Conservation (phyloP, 352 stramenopile genomes). For the Globisporangium carolinianum region DNA sequence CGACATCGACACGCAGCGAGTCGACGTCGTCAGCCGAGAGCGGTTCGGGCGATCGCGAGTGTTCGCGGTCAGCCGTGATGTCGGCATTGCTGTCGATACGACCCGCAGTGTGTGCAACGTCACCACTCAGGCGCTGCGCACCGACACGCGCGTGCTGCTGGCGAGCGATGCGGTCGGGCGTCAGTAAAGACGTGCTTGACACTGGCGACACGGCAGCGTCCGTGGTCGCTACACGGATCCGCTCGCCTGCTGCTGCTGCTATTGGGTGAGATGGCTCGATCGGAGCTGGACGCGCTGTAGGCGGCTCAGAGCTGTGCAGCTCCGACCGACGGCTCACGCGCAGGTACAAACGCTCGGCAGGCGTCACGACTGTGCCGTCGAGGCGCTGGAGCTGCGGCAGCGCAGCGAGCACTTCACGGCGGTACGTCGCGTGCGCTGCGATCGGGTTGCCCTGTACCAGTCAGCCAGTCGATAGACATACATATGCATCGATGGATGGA, state of each 20-base stretch:
- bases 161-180: slow-evolving; percentile 4
- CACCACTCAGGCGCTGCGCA: background rate
- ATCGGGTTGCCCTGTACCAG: slow-evolving; percentile 48
- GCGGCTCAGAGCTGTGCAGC: slow-evolving; percentile 9
- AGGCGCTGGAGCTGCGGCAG: slow-evolving; percentile 46
- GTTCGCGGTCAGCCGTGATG: no score
- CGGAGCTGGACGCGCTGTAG: background rate
- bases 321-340: slow-evolving; percentile 41
- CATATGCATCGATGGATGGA: no score
- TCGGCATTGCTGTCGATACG: no score
- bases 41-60: no score
- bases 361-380: slow-evolving; percentile 32
- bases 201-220: slow-evolving; percentile 10
- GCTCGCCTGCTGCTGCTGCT: background rate
- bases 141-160: background rate
- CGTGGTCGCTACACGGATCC: no score
- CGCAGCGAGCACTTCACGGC: slow-evolving; percentile 44
- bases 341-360: slow-evolving; percentile 41
- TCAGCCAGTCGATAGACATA: background rate
- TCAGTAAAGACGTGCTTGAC: slow-evolving; percentile 8
- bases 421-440: slow-evolving; percentile 25
- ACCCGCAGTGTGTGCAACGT: no score
- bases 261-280: background rate
- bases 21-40: background rate
- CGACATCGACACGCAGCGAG: slow-evolving; percentile 5